Conservation (phyloP, 345 rosid species). For the Gossypium mustelinum region DNA sequence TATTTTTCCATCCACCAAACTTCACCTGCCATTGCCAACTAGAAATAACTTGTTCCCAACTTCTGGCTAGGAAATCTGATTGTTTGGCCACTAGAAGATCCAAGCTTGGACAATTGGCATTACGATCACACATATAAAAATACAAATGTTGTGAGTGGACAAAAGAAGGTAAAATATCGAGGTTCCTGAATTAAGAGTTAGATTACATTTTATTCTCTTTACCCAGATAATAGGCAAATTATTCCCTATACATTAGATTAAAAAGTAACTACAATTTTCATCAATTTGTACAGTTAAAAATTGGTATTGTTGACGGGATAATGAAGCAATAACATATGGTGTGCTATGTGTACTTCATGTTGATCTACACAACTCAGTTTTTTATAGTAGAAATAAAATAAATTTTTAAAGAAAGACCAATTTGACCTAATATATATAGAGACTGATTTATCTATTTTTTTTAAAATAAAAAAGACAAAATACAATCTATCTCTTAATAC, state of each 20-base stretch:
- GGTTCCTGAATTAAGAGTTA: fast-evolving
- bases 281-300: no score
- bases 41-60: background rate
- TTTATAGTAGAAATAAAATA: no score
- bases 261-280: no score
- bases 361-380: no score
- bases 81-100: background rate
- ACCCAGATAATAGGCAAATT: fast-evolving
- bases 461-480: no score
- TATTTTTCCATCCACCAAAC: background rate
- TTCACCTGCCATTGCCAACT: background rate
- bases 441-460: no score
- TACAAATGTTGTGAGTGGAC: background rate
- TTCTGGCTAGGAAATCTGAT: background rate
- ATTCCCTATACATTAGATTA: fast-evolving
- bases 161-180: background rate
- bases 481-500: no score
- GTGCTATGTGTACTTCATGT: no score
- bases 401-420: no score
- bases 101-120: background rate
- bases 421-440: no score
- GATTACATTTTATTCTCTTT: fast-evolving
- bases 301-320: fast-evolving
- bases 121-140: background rate
- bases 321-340: no score